Conservation (phyloP, 2,329 filamentous ascomycete species). For the Byssochlamys sp. region DNA sequence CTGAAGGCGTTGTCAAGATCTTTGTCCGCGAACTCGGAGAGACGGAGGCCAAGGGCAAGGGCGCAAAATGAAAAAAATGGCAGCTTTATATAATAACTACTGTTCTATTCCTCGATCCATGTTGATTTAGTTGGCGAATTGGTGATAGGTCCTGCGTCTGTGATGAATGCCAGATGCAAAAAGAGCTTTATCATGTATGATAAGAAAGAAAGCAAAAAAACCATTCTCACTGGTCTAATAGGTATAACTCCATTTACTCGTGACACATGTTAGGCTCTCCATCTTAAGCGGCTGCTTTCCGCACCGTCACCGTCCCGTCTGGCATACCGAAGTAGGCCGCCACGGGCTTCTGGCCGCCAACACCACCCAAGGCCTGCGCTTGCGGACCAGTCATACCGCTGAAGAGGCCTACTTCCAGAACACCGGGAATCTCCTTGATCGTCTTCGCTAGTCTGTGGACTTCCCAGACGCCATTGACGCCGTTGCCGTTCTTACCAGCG, state of each 20-base stretch:
- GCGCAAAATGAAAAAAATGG: constrained; percentile 48
- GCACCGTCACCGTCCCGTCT: constrained; percentile 57
- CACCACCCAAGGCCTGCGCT: constrained; percentile 49
- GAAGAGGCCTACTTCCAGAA: constrained; percentile 88
- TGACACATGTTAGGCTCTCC: background rate
- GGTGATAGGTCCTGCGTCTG: background rate
- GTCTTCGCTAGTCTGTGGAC: constrained; percentile 62
- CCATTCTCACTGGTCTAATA: background rate
- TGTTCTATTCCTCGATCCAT: background rate
- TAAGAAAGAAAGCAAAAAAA: background rate
- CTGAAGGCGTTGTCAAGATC: constrained; percentile 63
- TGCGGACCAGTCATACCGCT: constrained; percentile 68
- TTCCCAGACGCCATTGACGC: constrained; percentile 64
- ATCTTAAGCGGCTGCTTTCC: constrained; percentile 26
- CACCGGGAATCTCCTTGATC: constrained; percentile 73
- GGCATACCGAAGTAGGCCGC: constrained; percentile 92
- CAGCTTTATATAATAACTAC: background rate
- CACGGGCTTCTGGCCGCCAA: constrained; percentile 78
- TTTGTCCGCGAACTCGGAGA: constrained; percentile 76
- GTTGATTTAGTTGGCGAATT: background rate
- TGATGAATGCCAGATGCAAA: background rate
- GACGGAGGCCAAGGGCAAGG: constrained; percentile 79
- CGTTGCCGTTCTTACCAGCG: constrained; percentile 42
- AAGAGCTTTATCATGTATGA: background rate
- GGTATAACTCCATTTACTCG: background rate